Conservation (phyloP, 176 grass and related monocot genomes). For the Musa itinerans region DNA sequence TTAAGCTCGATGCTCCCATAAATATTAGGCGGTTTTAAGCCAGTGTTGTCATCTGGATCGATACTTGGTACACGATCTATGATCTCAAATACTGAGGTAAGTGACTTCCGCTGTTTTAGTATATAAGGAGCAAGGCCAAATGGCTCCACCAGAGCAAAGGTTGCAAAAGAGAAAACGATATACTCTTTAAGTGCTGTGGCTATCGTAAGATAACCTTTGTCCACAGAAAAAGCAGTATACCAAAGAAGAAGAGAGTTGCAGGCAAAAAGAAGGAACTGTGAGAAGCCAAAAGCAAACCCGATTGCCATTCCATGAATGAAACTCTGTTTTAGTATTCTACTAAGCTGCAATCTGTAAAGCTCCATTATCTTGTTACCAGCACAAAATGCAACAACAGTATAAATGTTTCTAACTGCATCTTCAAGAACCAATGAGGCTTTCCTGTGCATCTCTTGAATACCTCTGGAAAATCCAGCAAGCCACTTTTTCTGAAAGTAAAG, state of each 20-base stretch:
- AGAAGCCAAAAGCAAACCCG: conserved; percentile 89
- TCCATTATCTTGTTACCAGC: conserved; percentile 98
- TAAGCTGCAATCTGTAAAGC: conserved; percentile 81
- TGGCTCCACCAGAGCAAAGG: conserved; percentile 94
- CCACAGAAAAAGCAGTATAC: conserved; percentile 83
- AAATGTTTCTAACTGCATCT: conserved; percentile 98
- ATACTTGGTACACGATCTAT: conserved; percentile 94
- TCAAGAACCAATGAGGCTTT: conserved; percentile 97
- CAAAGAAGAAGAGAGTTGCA: conserved; percentile 96
- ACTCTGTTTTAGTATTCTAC: conserved; percentile 78
- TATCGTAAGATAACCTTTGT: conserved; percentile 49
- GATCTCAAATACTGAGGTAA: conserved; percentile 93
- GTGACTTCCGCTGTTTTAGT: conserved; percentile 87
- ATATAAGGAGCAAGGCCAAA: conserved; percentile 98
- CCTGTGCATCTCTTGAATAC: conserved; percentile 99
- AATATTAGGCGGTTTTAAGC: conserved; percentile 94
- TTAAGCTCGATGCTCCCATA: conserved; percentile 97
- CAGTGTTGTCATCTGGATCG: conserved; percentile 90
- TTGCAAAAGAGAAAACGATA: conserved; percentile 89
- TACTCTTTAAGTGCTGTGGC: conserved; percentile 92
- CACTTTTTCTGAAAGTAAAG: conserved; percentile 73
- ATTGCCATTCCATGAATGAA: conserved; percentile 83
- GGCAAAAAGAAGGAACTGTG: conserved; percentile 96
- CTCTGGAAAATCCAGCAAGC: conserved; percentile 98
- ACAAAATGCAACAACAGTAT: conserved; percentile 97